Conservation (phyloP, 164 flowering plant species). For the Chloranthus sessilifolius region DNA sequence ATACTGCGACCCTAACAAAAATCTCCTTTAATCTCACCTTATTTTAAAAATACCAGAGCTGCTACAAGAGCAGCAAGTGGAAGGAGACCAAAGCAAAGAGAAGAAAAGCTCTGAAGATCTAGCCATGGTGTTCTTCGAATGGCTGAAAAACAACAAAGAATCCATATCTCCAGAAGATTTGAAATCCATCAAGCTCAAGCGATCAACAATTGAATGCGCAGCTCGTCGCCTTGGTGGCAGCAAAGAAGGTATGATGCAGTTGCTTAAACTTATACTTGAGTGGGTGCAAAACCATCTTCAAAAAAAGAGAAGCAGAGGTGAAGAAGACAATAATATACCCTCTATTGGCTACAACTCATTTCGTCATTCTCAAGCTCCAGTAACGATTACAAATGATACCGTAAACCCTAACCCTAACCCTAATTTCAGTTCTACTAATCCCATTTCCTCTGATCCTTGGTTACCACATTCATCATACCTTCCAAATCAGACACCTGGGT, state of each 20-base stretch:
- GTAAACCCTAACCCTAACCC: slow-evolving; percentile 18
- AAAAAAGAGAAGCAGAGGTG: slow-evolving; percentile 28
- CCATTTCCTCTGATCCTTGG: slow-evolving; percentile 8
- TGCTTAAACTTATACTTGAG: slow-evolving; percentile 61
- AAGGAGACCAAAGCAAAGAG: not conserved
- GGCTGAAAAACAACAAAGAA: slow-evolving; percentile 68
- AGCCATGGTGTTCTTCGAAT: slow-evolving; percentile 60
- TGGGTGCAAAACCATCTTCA: slow-evolving; percentile 71
- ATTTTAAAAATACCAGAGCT: no score
- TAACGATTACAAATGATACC: not conserved
- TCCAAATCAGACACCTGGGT: slow-evolving; percentile 9
- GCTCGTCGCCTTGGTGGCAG: slow-evolving; percentile 57
- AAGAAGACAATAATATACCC: not conserved
- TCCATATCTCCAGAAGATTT: slow-evolving; percentile 65
- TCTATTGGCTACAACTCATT: not conserved
- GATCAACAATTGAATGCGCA: slow-evolving; percentile 62
- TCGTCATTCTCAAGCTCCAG: slow-evolving; percentile 9
- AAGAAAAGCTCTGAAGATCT: slow-evolving; percentile 35
- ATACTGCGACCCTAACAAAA: no score
- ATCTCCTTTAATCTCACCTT: no score
- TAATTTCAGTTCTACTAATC: slow-evolving; percentile 22
- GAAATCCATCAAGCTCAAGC: slow-evolving; percentile 58
- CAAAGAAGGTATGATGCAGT: slow-evolving; percentile 55
- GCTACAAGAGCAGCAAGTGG: no score
- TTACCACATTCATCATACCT: slow-evolving; percentile 6